Base-by-base conservation (phyloP, 148 eudicot genomes). In the Chenopodium formosanum region DNA sequence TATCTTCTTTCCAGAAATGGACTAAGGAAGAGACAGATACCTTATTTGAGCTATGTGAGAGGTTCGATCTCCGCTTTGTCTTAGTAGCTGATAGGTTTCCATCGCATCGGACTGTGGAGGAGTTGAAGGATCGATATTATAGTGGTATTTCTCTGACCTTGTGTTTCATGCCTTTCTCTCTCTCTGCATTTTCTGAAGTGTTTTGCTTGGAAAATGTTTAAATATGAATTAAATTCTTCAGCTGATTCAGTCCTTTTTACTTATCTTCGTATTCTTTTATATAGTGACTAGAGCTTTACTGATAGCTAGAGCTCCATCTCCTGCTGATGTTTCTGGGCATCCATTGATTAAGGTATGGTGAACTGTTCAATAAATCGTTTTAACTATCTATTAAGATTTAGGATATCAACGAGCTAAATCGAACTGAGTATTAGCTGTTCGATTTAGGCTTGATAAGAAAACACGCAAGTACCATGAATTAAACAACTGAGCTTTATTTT, bases 1-100 rank as follows among this genome's bases (percentile, higher is more conserved):
- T 71, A 74, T 63, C 47, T 47, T 71, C 67, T 67, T 82, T 47
- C 47, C 83, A 96, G 99, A 84, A 81, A 79, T 96, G 98, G 97
- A 94, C 94, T 71, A 94, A 90, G 87, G 94, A 94, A 88, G 98
- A 96, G 87, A 96, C 99, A 37, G 95, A 94, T 88, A 86, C 90
- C 63, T 85, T 96, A 77, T 96, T 96, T 85, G 98, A 96, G 52
- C 76, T 96, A 74, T 96, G 97, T 82, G 91, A 90, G 80, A 90
- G 86, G 86, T 96, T 90, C 66, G 98, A 96, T 84, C 93, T 94
- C 25, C 95, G 98, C 40, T 96, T 96, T 75, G 48, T 90, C 79
- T 86, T 96, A 75, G 82, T 96, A 83, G 95, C 95, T 12, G 98
- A 96, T 81, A 92, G 95, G 84, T 91, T 96, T 80, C 90, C 94